Evolutionary conservation across 495 filamentous ascomycete genomes (phyloP), one percentile per base, ranked within the genome.

Genomic region (Aspergillus baeticus): DNA sequence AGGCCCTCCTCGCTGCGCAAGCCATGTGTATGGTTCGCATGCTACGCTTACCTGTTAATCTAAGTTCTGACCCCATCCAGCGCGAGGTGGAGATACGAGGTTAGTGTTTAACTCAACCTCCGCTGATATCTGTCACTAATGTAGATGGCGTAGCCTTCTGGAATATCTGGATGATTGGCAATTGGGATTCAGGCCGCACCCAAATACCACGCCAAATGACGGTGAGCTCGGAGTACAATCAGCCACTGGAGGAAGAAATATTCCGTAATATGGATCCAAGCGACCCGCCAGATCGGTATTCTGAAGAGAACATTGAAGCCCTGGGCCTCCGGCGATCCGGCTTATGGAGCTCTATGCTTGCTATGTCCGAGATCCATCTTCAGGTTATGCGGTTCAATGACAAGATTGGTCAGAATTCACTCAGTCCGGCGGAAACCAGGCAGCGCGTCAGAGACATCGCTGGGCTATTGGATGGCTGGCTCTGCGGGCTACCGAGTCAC

Each of bases 361-460:
- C 41, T 6, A 15, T 54, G 20, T 36, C 51, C 21, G 33, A 20
- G 15, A 37, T 54, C 3, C 51, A 54, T 17, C 29, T 21, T 10
- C 42, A 46, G 29, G 51, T 54, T 6, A 46, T 54, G 51, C 51
- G 51, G 33, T 21, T 54, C 0, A 54, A 54, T 37, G 51, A 54
- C 20, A 41, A 37, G 5, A 46, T 54, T 5, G 51, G 37, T 13
- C 41, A 54, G 18, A 45, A 26, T 7, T 10, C 41, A 15, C 29
- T 54, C 2, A 36, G 5, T 35, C 41, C 45, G 8, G 6, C 7
- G n/a, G 41, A 54, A 3, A 54, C 22, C 5, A 17, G 51, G 10
- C n/a, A 13, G 29, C 37, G 51, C 1, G 51, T 54, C 0, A 46
- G 26, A 26, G 14, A 13, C 1, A 20, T 54, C n/a, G 21, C 51